phyloP scores from a whole-genome alignment of 495 filamentous ascomycete species.

The Tetracladium setigerum region DNA sequence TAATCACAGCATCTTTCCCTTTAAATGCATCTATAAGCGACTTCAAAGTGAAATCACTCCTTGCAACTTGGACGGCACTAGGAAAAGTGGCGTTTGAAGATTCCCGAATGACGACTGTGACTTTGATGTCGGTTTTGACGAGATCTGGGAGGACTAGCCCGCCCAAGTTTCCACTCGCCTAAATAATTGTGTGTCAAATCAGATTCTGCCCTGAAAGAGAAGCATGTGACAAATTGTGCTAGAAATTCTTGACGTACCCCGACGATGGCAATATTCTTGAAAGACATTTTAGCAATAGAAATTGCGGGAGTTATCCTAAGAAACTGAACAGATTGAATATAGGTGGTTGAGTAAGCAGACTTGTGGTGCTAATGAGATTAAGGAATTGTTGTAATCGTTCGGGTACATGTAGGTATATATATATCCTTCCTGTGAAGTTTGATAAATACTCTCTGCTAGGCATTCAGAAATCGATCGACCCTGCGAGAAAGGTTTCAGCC shows the following conservation, averaged over 20 bases:
- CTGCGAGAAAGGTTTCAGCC: not conserved
- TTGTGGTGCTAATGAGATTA: not conserved
- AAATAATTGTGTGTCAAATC: not conserved
- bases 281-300: constrained; percentile 1
- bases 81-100: constrained; percentile 31
- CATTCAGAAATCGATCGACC: not conserved
- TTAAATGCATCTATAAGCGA: constrained; percentile 40
- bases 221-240: not conserved
- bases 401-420: constrained; percentile 5
- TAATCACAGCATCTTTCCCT: constrained; percentile 53
- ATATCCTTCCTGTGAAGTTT: not conserved
- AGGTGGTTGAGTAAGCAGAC: not conserved
- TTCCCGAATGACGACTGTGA: constrained; percentile 52
- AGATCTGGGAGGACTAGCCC: constrained; percentile 44
- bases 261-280: constrained; percentile 7
- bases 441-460: not conserved
- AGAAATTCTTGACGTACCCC: constrained; percentile 6
- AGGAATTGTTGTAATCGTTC: not conserved
- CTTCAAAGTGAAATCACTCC: constrained; percentile 48
- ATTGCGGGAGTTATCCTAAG: not conserved
- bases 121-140: constrained; percentile 43
- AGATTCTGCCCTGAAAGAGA: not conserved
- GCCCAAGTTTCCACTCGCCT: constrained; percentile 45
- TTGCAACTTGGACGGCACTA: constrained; percentile 27
- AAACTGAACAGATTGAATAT: not conserved